Percentiles rank a stretch among this genome's conserved stretches.
These are phyloP conservation scores for Nicotiana rustica DNA, from an alignment of 305 asterid genomes.

Conservation along the genomic window DNA sequence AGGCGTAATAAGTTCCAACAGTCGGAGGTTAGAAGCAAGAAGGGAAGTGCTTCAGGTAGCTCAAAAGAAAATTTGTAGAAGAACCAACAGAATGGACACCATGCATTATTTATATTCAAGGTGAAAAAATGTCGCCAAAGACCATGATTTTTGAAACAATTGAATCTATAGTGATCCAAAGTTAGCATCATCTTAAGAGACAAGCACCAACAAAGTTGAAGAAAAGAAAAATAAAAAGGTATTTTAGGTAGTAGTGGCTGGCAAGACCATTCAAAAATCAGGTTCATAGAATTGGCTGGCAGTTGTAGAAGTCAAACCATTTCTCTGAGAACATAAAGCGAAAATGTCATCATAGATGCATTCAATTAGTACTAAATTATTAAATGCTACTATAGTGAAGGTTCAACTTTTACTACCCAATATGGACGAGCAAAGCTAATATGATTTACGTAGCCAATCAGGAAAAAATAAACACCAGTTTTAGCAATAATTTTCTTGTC, in stretches of 20 bases:
- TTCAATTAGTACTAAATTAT: not conserved
- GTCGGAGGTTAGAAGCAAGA: not conserved
- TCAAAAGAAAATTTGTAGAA: not conserved
- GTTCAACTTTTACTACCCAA: not conserved
- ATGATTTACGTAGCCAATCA: not conserved
- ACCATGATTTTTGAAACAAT: not conserved
- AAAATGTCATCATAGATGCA: no score
- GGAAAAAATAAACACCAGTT: not conserved
- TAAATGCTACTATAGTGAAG: not conserved
- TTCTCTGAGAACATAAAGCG: no score
- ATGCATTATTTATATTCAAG: not conserved
- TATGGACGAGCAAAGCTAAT: not conserved
- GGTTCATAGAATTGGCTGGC: not conserved
- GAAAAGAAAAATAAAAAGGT: not conserved
- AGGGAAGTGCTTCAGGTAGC: conserved; percentile 10
- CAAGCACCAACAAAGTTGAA: not conserved
- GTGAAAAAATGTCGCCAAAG: not conserved
- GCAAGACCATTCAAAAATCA: not conserved
- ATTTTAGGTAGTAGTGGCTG: not conserved
- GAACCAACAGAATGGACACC: not conserved
- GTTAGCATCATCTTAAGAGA: not conserved
- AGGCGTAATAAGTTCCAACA: not conserved
- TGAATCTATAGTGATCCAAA: not conserved
- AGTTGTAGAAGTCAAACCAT: no score
- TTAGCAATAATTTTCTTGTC: not conserved